Base-by-base conservation (phyloP, 1,139 yeast species). In the Protomyces inouyei region DNA sequence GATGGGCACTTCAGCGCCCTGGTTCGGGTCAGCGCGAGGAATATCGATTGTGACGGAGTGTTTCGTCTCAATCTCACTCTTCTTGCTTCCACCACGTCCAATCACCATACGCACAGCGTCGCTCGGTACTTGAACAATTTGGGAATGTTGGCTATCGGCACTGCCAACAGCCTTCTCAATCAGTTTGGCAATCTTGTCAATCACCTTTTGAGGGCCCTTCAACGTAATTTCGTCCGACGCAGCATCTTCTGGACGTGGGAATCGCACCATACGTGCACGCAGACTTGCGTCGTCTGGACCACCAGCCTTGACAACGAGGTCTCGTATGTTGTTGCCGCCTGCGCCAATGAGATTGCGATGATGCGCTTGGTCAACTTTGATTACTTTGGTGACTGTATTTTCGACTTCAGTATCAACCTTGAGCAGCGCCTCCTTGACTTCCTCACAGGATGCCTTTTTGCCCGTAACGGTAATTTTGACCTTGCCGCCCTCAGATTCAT, bases 261-360 rank as follows among this genome's bases (percentile, higher is more conserved):
- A 83, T 67, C 84, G 85, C 69, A 93, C 81, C 69, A 86, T 79
- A 71, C 80, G 76, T 71, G 82, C 82, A 35, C 64, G 64, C 68
- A 79, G 80, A 64, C 75, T 72, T 65, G 77, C 78, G 61, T 81
- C 76, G 16, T 77, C 80, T 40, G 75, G 67, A 61, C 92, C 95
- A 69, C 97, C 97, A 56, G 97, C 96, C 66, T 83, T 83, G 65
- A 83, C 73, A 67, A 92, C 84, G 66, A 93, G 87, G 64, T 85
- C 88, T 71, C 87, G 84, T 79, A 88, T 84, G 46, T 81, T 83
- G 45, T 86, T 79, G 65, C 97, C 97, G 67, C 86, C 85, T 65
- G 86, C 83, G 53, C 98, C 98, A 71, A 92, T 85, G 71, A 93
- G 80, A 68, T 82, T 83, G 72, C 86, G 87, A 76, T 88, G 95